Evolutionary conservation across 805 yeast genomes (phyloP), one percentile per base, ranked within the genome.

Genomic region (Candida vartiovaarae): DNA sequence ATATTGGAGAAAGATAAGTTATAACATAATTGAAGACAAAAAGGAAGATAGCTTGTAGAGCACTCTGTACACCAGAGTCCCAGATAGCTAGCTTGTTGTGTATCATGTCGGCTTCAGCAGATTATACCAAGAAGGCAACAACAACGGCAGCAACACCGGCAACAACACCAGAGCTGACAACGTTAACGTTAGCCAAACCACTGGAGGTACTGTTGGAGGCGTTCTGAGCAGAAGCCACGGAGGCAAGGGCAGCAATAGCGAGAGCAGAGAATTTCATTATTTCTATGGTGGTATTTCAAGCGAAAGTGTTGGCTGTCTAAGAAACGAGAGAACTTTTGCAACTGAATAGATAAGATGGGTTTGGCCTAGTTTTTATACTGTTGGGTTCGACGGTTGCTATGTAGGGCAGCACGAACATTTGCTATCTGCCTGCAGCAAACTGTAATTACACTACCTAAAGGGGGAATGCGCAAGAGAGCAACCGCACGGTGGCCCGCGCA

Each of bases 91-190:
- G 20, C 20, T 15, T 15, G 20, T 15, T 15, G 20, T 15, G 30
- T 9, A 28, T 7, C 30, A 6, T 7, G 8, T 28, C 30, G 6
- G 6, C 30, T 28, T 9, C 30, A 28, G 9, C 6, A 28, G 9
- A 28, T 46, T 37, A 53, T 20, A 56, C 38, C 43, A 54, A 36
- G 20, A 55, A 40, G 25, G 59, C 60, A 48, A 45, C 53, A 32
- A 44, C 43, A 36, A 48, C 56, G 40, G 54, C 59, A 43, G 40
- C 51, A 40, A 43, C 56, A 40, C 45, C 52, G 28, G 52, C 45
- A 33, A 48, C 25, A n/a, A 50, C 29, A 41, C 54, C 51, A 31
- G 52, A 48, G 36, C 34, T 45, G 36, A 50, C 11, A 15, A 33
- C 35, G 40, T 42, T 43, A 9, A 38, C 44, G 32, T 47, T 44